Evolutionary conservation across 1,284 basidiomycete species (phyloP).

Genomic region (Cutaneotrichosporon sp.): DNA sequence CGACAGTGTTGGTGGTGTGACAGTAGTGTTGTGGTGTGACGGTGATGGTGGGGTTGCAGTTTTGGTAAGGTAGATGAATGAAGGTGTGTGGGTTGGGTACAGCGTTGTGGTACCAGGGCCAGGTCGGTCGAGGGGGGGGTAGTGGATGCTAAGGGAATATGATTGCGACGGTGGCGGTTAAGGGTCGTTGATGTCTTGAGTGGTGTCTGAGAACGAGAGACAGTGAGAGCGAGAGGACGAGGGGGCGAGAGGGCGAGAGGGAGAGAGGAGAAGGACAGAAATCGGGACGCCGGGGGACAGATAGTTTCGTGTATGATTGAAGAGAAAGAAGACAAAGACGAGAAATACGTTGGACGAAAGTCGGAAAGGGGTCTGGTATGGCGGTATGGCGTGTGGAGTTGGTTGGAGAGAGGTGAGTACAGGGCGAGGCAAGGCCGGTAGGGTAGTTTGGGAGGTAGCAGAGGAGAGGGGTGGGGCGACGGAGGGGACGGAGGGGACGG

Average conservation of each 20-base stretch:
- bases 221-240: neutral
- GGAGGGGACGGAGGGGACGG: too few species aligned
- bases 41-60: too few species aligned
- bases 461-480: too few species aligned
- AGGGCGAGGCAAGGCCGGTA: too few species aligned
- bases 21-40: too few species aligned
- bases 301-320: neutral
- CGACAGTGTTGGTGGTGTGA: too few species aligned
- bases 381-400: too few species aligned
- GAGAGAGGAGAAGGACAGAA: neutral
- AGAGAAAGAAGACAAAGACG: neutral
- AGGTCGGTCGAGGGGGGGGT: neutral
- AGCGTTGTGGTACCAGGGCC: neutral
- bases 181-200: neutral
- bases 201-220: neutral
- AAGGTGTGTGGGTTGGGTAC: too few species aligned
- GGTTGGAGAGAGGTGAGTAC: neutral
- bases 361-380: neutral
- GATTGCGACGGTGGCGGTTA: neutral
- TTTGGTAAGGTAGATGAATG: too few species aligned
- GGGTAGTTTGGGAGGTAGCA: too few species aligned
- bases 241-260: neutral
- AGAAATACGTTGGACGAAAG: neutral
- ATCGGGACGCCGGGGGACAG: neutral
- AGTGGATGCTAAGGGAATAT: slow-evolving; percentile 5